A percentile compares a stretch with the other conserved stretches of the same genome.
These are phyloP conservation scores for Abrus precatorius DNA, from an alignment of 306 rosid species.

Conservation along the genomic window DNA sequence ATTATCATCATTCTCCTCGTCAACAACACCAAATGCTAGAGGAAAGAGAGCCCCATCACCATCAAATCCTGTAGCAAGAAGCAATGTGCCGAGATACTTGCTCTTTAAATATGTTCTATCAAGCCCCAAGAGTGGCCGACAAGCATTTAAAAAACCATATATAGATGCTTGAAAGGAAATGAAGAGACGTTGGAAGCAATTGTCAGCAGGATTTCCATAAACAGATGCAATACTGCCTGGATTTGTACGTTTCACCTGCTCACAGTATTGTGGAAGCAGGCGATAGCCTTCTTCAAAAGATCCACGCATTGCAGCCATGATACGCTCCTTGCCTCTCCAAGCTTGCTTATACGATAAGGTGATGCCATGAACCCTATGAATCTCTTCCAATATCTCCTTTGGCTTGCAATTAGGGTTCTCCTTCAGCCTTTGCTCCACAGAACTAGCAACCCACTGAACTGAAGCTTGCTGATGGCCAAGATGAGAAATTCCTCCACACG, in stretches of 20 bases:
- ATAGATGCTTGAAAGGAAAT: constrained; percentile 85
- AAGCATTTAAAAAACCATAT: constrained; percentile 83
- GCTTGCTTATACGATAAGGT: constrained; percentile 88
- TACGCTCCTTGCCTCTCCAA: constrained; percentile 93
- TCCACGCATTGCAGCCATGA: constrained; percentile 92
- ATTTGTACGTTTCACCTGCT: constrained; percentile 80
- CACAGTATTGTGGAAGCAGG: constrained; percentile 86
- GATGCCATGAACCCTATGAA: constrained; percentile 85
- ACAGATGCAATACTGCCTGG: constrained; percentile 83
- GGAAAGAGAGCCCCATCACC: constrained; percentile 87
- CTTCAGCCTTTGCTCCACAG: constrained; percentile 78
- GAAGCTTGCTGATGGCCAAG: constrained; percentile 95
- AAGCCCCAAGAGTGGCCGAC: constrained; percentile 82
- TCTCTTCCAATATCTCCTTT: constrained; percentile 88
- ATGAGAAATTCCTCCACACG: constrained; percentile 86
- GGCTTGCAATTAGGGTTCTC: constrained; percentile 90
- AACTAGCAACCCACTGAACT: constrained; percentile 88
- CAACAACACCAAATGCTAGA: constrained; percentile 84
- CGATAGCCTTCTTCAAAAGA: constrained; percentile 89
- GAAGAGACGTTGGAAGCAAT: constrained; percentile 82
- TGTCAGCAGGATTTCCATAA: constrained; percentile 67
- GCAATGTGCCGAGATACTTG: constrained; percentile 80
- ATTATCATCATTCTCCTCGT: constrained; percentile 82
- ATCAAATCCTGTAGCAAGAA: constrained; percentile 83
- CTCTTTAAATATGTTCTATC: constrained; percentile 81